Evolutionary conservation across 768 basidiomycete genomes (phyloP), one percentile per base, ranked within the genome.

Genomic region (Mycena galopus): DNA sequence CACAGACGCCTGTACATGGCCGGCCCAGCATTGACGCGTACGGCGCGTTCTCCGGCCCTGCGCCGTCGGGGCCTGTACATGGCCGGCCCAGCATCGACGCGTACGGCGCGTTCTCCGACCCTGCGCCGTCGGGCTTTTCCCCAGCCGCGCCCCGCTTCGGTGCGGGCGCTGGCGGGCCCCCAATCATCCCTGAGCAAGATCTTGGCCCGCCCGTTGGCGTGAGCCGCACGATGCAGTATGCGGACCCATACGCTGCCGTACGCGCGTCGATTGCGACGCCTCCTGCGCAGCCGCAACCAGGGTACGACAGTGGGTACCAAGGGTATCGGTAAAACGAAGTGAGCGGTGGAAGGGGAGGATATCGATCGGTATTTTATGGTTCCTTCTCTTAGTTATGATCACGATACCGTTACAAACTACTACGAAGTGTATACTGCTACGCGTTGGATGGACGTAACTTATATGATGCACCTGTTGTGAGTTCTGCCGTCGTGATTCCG

Each of bases 141-240:
- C 82, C 80, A 32, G 80, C 78, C 12, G 69, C 79, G 21, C 79
- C 81, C 5, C 81, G 82, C 55, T 75, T 78, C n/a, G 75, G 75
- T 17, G 73, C 79, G 29, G 44, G 73, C 63, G 75, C 73, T 51
- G 76, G 76, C n/a, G 81, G 79, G 4, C 77, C 88, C 2, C 77
- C 86, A 19, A 70, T 81, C 12, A 78, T 86, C 11, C 85, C 88
- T 27, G 83, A 86, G 57, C 80, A 80, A 71, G 86, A 88, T 68
- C 79, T 84, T 35, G 84, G 82, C 2, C 88, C 89, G 21, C 88
- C 23, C 0, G 27, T 75, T 3, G 70, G 90, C 30, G 84, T 96
- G 44, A 96, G 95, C 81, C 84, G 95, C 79, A 97, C 96, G 65
- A 96, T 97, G 96, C 95, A 96, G 80, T 94, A 96, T 77, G 95